Conservation (phyloP, 208 protist genomes). For the Trypanosoma lewisi region DNA sequence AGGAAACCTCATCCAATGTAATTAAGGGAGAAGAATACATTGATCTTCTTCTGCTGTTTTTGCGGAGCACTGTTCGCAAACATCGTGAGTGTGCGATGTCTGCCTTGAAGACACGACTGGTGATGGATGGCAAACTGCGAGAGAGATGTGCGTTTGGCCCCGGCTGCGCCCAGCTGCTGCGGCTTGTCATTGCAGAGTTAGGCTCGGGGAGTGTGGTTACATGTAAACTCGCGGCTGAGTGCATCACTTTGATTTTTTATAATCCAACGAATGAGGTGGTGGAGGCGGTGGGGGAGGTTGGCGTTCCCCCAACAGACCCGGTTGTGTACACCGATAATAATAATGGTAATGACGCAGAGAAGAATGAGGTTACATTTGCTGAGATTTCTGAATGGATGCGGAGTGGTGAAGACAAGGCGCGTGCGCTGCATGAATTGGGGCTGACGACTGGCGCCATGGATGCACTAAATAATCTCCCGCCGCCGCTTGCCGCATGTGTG, state of each 20-base stretch:
- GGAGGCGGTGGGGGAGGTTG: slow-evolving; percentile 43
- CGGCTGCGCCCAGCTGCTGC: slow-evolving; percentile 46
- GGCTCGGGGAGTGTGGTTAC: slow-evolving; percentile 31
- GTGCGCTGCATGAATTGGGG: slow-evolving; percentile 42
- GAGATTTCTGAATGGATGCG: slow-evolving; percentile 56
- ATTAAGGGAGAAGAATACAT: slow-evolving; percentile 43
- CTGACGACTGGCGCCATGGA: slow-evolving; percentile 34
- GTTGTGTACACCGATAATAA: slow-evolving; percentile 6
- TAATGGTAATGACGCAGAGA: neutral
- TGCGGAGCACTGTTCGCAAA: slow-evolving; percentile 51
- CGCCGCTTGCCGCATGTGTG: slow-evolving; percentile 17
- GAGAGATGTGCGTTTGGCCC: slow-evolving; percentile 45
- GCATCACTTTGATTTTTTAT: slow-evolving; percentile 35
- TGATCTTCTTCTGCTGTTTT: slow-evolving; percentile 33
- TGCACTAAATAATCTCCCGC: slow-evolving; percentile 28
- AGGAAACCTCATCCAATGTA: neutral
- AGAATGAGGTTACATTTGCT: slow-evolving; percentile 41
- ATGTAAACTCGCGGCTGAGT: slow-evolving; percentile 30
- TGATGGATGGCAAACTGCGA: slow-evolving; percentile 19
- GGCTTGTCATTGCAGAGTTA: slow-evolving; percentile 40
- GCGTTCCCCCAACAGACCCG: slow-evolving; percentile 32
- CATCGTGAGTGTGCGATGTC: slow-evolving; percentile 51
- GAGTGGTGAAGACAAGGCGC: slow-evolving; percentile 28
- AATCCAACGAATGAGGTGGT: slow-evolving; percentile 19
- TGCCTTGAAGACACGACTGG: slow-evolving; percentile 36